Evolutionary conservation across 2,329 filamentous ascomycete genomes (phyloP), one percentile per base, ranked within the genome.

Genomic region (Penicillium sp.): DNA sequence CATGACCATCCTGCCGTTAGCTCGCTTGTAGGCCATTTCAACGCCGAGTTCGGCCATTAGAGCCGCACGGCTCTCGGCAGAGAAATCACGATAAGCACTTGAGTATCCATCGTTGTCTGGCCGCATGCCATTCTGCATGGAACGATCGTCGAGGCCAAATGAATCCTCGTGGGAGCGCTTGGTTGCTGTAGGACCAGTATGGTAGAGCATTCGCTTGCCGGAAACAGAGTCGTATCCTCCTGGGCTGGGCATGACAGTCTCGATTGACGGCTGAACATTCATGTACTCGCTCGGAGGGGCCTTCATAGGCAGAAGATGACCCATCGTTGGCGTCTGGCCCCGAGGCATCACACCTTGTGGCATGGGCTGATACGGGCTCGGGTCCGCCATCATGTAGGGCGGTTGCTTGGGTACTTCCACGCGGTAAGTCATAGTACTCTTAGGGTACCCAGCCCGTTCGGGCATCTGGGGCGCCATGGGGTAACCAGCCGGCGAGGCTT

Each of bases 51-150:
- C 51, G 21, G 43, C 50, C 45, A 56, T 54, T n/a, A 55, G 43
- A 7, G 53, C 45, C 14, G 46, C 45, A 14, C 55, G 50, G 16
- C 51, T 51, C 19, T 56, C 54, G 7, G 55, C 54, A 3, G 60
- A 55, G 30, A 50, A 51, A 25, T 61, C 53, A 9, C 57, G 59
- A 28, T 51, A 50, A 7, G 39, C 28, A n/a, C 25, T 43, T 11
- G 53, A 39, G 50, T 58, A 48, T 28, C 41, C 23, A 17, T 65
- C 53, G 21, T 50, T 38, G 37, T 65, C 62, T 6, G 71, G 70
- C 18, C 71, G 67, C 62, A 65, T 65, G 36, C 70, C 69, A 45
- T 74, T 70, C 45, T 65, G 57, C 18, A 73, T 61, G 1, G 67
- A 55, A 28, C 65, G 60, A 3, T 64, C 59, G 30, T 64, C 69